Base-by-base conservation (phyloP, 352 stramenopile species). In the Pythium rhizo-oryzae region DNA sequence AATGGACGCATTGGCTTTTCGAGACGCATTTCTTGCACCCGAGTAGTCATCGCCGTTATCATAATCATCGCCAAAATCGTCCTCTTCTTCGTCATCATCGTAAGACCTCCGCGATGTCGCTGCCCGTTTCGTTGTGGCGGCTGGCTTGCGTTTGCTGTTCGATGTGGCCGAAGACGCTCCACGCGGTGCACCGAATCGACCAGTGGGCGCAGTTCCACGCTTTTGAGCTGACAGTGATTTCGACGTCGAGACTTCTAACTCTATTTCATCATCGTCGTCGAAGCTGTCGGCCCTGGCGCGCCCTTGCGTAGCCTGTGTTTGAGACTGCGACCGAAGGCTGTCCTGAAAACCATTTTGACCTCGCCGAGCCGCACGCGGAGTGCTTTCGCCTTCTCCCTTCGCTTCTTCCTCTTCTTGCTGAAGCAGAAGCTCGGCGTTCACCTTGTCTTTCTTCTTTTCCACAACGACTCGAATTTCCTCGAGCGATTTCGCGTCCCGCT, bases 391-490 rank as follows among this genome's bases (percentile, higher is more conserved):
- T 16, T 43, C 19, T 33, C 49, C 2, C 49, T 43, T 41, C 77
- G 70, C 7, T 74, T 43, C 53, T 47, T 67, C 70, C 63, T 91
- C 77, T 47, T 91, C 79, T 63, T 84, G 68, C 21, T 83, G 63
- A 8, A 91, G 63, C 54, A 80, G 61, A 23, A 87, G 72, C 52
- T 86, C 74, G 0, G 83, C 83, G 53, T 93, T 75, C 1, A 62
- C 64, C 41, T 80, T 69, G 25, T 90, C 83, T 51, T 87, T 86
- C 47, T 92, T 87, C 74, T 87, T 86, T 53, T 81, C 84, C 19
- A 93, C 77, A n/a, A 77, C 83, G 25, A 60, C 78, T 1, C 81
- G n/a, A 23, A 93, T 91, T 33, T 90, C 82, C 52, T 90, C 65
- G n/a, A 74, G 74, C 15, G 85, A 89, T 53, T 75, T 86, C 21